phyloP scores from a whole-genome alignment of 2,329 filamentous ascomycete species.

The Claviceps sp. region DNA sequence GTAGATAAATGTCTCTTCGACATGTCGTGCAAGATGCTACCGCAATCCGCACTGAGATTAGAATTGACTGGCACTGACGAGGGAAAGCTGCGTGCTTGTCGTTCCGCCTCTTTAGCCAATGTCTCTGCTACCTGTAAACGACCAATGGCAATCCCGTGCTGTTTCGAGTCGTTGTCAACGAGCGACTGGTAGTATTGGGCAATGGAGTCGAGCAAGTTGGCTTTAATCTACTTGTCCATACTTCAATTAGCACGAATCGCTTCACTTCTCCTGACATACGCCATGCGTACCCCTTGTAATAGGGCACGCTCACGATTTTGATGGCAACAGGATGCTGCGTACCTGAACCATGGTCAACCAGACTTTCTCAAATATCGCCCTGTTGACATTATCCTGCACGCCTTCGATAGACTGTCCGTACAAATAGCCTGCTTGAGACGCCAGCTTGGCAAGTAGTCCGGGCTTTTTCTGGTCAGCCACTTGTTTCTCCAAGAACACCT shows the following conservation, averaged over 20 bases:
- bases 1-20: slow-evolving; percentile 69
- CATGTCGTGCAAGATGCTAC: slow-evolving; percentile 59
- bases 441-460: slow-evolving; percentile 80
- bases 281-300: too few relatives aligned
- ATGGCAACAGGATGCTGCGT: slow-evolving; percentile 14
- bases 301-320: too few relatives aligned
- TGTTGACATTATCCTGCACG: slow-evolving; percentile 82
- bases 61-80: slow-evolving; percentile 64
- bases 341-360: slow-evolving; percentile 78
- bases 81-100: slow-evolving; percentile 67
- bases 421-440: slow-evolving; percentile 77
- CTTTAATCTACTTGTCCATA: slow-evolving; percentile 46
- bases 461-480: slow-evolving; percentile 86
- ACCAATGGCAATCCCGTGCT: slow-evolving; percentile 73
- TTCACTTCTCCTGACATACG: not conserved
- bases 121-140: slow-evolving; percentile 70
- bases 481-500: slow-evolving; percentile 96
- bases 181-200: slow-evolving; percentile 90
- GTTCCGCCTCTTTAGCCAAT: slow-evolving; percentile 65
- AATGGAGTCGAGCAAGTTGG: slow-evolving; percentile 67
- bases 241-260: not conserved
- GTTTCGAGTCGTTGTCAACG: slow-evolving; percentile 78
- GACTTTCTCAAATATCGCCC: slow-evolving; percentile 84
- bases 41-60: slow-evolving; percentile 72
- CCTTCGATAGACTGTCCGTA: slow-evolving; percentile 83